Percentiles rank a stretch among this genome's conserved stretches.
phyloP scores from a whole-genome alignment of 75 land plant species.

The Picea sitchensis region DNA sequence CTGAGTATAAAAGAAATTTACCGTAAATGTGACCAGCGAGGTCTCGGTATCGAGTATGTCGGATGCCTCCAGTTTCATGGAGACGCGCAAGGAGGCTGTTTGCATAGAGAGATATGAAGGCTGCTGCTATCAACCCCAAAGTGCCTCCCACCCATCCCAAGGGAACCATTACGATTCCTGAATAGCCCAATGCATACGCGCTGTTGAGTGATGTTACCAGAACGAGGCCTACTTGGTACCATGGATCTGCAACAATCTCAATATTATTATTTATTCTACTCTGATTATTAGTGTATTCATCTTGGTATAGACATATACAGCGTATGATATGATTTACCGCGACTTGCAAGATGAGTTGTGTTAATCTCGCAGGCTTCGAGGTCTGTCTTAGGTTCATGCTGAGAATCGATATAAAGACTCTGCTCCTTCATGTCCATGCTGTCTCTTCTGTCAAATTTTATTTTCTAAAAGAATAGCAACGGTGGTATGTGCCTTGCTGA shows the following conservation, averaged over 20 bases:
- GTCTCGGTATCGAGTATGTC: slow-evolving; percentile 86
- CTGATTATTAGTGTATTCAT: no score
- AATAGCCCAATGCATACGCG: slow-evolving; percentile 74
- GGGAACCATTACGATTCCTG: slow-evolving; percentile 77
- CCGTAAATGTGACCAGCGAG: slow-evolving; percentile 80
- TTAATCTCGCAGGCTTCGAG: background rate
- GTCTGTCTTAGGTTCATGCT: background rate
- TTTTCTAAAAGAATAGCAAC: no score
- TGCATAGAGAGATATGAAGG: slow-evolving; percentile 65
- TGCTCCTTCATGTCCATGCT: no score
- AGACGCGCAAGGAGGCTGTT: slow-evolving; percentile 61
- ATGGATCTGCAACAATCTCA: slow-evolving; percentile 43
- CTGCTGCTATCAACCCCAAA: slow-evolving; percentile 50
- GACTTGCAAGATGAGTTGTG: background rate
- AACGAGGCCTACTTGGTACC: slow-evolving; percentile 72
- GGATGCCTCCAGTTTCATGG: slow-evolving; percentile 75
- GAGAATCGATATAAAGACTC: no score
- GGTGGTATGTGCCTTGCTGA: no score
- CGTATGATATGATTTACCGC: background rate
- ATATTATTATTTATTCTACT: background rate
- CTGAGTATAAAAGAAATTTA: background rate
- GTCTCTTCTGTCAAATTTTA: no score
- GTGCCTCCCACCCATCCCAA: slow-evolving; percentile 71
- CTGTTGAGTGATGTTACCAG: slow-evolving; percentile 75
- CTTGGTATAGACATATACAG: no score